Evolutionary conservation across 805 yeast species (phyloP).

Genomic region (Candida bentonensis): DNA sequence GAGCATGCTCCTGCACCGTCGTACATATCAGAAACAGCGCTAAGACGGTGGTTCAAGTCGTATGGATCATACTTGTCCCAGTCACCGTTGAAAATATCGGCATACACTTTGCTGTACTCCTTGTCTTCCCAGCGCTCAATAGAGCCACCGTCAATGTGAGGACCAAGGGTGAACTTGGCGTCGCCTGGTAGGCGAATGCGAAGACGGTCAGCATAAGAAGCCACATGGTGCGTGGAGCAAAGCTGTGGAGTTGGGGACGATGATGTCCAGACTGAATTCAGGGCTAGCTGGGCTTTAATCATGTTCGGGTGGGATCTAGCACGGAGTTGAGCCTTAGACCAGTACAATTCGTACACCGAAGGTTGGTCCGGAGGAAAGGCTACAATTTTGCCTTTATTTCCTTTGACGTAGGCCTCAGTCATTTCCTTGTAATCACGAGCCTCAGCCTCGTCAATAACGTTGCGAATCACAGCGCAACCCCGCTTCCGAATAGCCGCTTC

Average conservation of each 20-base stretch:
- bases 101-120: constrained; percentile 25
- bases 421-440: constrained; percentile 16
- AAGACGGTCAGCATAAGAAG: constrained; percentile 30
- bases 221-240: constrained; percentile 21
- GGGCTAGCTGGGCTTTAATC: constrained; percentile 17
- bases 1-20: constrained; percentile 20
- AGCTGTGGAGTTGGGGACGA: constrained; percentile 16
- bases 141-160: constrained; percentile 31
- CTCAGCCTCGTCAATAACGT: constrained; percentile 19
- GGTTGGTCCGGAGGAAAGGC: constrained; percentile 16
- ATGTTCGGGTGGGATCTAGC: constrained; percentile 28
- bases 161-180: constrained; percentile 19
- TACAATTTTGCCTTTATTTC: constrained; percentile 16
- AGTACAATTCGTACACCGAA: constrained; percentile 23
- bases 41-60: constrained; percentile 22
- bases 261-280: constrained; percentile 19
- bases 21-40: constrained; percentile 24
- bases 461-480: constrained; percentile 22
- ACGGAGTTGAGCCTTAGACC: constrained; percentile 27
- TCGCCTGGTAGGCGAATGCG: constrained; percentile 29
- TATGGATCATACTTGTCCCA: constrained; percentile 33
- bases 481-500: constrained; percentile 7
- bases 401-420: constrained; percentile 16
- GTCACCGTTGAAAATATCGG: constrained; percentile 22
- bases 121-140: constrained; percentile 34